Conservation (phyloP, 1,284 basidiomycete genomes). For the Marasmius sp. region DNA sequence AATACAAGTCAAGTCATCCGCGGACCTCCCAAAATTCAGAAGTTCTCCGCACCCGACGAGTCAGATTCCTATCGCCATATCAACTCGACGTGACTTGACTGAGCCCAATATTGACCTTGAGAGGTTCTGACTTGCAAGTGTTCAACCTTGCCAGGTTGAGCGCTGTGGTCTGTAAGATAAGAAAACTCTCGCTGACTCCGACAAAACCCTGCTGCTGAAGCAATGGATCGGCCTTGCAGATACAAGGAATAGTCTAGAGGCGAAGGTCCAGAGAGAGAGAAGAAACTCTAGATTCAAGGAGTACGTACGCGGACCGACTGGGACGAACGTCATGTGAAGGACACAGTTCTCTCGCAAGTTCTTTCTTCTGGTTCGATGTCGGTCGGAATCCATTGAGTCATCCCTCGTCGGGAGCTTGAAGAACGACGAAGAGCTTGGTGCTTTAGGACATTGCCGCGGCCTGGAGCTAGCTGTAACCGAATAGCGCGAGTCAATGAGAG, state of each 20-base stretch:
- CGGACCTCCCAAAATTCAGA: neutral
- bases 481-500: no score
- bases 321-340: neutral
- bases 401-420: neutral
- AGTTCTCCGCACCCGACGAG: neutral
- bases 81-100: neutral
- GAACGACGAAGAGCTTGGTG: no score
- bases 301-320: no score
- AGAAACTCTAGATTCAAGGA: conserved; percentile 57
- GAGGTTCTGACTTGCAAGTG: neutral
- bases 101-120: neutral
- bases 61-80: neutral
- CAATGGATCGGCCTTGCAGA: neutral
- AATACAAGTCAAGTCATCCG: neutral
- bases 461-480: no score
- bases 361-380: neutral
- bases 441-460: no score
- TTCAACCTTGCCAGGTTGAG: neutral
- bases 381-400: no score
- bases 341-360: neutral
- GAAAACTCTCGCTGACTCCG: neutral
- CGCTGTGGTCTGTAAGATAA: neutral
- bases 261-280: neutral
- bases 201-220: neutral
- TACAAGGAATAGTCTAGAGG: neutral